Evolutionary conservation across 768 basidiomycete species (phyloP).

Genomic region (Suillus brevipes): DNA sequence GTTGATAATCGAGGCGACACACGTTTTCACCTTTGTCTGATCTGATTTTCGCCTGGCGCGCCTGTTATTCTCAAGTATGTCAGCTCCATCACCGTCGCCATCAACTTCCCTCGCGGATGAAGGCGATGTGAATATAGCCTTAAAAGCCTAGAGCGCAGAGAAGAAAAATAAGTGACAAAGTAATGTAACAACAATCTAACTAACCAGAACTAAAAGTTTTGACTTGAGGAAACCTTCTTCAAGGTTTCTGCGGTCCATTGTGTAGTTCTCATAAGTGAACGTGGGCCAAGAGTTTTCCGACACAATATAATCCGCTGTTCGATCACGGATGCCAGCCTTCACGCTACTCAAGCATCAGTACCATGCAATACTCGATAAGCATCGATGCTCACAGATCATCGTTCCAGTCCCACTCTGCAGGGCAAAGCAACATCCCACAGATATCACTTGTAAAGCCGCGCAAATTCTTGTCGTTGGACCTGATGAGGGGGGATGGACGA

Average conservation of each 20-base stretch:
- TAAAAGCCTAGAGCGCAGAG: no score
- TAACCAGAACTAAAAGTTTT: conserved; percentile 15
- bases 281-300: conserved; percentile 2
- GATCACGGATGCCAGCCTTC: conserved; percentile 11
- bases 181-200: not conserved
- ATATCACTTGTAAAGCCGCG: not conserved
- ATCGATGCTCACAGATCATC: not conserved
- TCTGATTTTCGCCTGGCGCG: no score
- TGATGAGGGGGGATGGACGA: not conserved
- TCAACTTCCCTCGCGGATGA: no score
- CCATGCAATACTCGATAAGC: not conserved
- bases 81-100: no score
- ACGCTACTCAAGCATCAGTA: not conserved
- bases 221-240: conserved; percentile 18
- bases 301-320: conserved; percentile 11
- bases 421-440: not conserved
- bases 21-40: no score
- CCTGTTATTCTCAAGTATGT: no score
- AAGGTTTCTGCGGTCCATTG: not conserved
- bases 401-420: not conserved
- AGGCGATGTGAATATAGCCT: no score
- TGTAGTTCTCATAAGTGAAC: conserved; percentile 13
- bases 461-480: not conserved
- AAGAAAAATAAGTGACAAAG: no score
- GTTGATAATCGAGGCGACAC: no score